phyloP scores from a whole-genome alignment of 78 protist species.

The Dictyostelium brefeldianum region DNA sequence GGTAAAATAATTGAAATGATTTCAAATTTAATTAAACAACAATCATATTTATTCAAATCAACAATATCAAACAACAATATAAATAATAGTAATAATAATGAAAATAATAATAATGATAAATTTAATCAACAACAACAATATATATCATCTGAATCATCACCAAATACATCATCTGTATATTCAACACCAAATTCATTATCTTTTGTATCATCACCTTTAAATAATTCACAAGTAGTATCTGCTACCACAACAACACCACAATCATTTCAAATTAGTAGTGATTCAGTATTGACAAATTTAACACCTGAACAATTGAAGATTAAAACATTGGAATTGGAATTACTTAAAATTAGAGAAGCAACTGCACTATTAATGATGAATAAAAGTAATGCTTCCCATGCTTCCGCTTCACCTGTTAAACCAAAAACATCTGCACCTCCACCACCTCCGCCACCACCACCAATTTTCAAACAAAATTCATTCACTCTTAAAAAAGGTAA shows the following conservation, averaged over 20 bases:
- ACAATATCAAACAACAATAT: background rate
- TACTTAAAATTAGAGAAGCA: conserved; percentile 27
- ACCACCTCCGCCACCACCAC: conserved; percentile 32
- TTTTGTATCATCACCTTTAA: conserved; percentile 13
- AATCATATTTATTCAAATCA: background rate
- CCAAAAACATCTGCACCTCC: conserved; percentile 32
- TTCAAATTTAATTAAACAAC: background rate
- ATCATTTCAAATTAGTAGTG: background rate
- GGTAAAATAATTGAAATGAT: background rate
- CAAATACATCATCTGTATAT: background rate
- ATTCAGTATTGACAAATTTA: background rate
- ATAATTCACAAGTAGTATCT: background rate
- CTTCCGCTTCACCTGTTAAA: background rate
- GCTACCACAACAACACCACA: background rate
- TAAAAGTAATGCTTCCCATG: background rate
- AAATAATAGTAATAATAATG: background rate
- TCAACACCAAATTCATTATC: conserved; percentile 10
- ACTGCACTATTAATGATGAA: background rate
- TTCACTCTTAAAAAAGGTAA: background rate
- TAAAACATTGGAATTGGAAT: conserved; percentile 22
- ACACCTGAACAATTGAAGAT: background rate
- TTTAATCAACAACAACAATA: background rate
- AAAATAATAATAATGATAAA: background rate
- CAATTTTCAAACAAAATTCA: conserved; percentile 19
- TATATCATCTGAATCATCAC: conserved; percentile 4